These are phyloP conservation scores for Aphanomyces astaci DNA, from an alignment of 352 stramenopile genomes.

Conservation along the genomic window DNA sequence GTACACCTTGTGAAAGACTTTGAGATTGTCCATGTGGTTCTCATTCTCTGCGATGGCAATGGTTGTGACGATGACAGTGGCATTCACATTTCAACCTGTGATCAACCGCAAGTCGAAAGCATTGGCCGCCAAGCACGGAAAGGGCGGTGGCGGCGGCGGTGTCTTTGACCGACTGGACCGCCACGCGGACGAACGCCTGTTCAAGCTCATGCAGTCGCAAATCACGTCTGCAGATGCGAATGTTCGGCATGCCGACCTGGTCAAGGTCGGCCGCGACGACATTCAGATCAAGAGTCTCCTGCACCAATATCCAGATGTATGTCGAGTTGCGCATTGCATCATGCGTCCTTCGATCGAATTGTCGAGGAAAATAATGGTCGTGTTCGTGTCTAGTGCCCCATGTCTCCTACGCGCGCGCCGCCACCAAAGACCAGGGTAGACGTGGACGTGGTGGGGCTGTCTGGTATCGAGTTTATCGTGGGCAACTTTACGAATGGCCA, in stretches of 20 bases:
- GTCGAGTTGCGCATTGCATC: background rate
- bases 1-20: background rate
- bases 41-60: background rate
- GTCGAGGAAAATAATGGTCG: too few species aligned
- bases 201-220: constrained; percentile 11
- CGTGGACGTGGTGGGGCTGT: background rate
- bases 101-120: constrained; percentile 21
- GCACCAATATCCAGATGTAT: background rate
- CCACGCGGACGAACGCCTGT: constrained; percentile 5
- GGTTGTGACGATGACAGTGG: background rate
- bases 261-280: constrained; percentile 4
- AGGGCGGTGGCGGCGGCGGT: background rate
- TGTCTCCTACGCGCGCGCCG: background rate
- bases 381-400: background rate
- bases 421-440: constrained; percentile 1
- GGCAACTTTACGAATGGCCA: constrained; percentile 16
- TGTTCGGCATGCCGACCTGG: background rate
- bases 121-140: background rate
- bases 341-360: too few species aligned
- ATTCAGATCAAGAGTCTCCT: constrained; percentile 1
- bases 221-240: background rate
- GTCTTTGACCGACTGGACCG: constrained; percentile 17
- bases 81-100: background rate
- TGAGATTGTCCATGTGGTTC: background rate
- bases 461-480: constrained; percentile 6